Evolutionary conservation across 805 yeast species (phyloP), one percentile per base, ranked within the genome.

Genomic region (Saccharomycopsis fermentans): DNA sequence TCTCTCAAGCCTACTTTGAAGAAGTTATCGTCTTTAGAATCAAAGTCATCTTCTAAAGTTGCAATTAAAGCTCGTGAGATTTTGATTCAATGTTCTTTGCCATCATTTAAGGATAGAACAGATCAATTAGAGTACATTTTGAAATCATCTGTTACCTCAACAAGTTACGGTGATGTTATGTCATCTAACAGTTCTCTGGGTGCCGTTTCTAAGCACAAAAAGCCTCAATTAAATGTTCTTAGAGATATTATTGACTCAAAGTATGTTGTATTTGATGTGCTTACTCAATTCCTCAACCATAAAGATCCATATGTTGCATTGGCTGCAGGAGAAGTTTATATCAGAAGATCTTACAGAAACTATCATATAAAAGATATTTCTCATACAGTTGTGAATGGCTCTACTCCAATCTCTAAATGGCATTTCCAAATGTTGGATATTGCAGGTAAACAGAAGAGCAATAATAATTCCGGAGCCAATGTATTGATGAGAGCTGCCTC

Each of bases 101-200:
- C 99, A 40, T 90, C 98, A 3, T 85, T 90, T 63, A 84, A 88
- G 72, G 99, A 94, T 74, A 84, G 98, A 76, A 86, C 96, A 35
- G 97, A 92, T 71, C 99, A 95, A 76, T 81, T 94, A 69, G 98
- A 95, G 76, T 97, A 92, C 71, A 94, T 94, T 66, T 80, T 94
- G 73, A 84, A 90, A 72, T 83, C 95, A 9, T 84, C 97, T 39
- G 98, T 94, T 54, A 87, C 91, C 66, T 90, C 87, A 66, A 81
- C 95, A 35, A 81, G 85, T 32, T 94, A 91, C 68, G 99, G 98
- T 66, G 96, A 88, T 66, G 79, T 85, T 52, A 6, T 43, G 6
- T 43, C 50, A 6, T 43, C 50, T 19, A 21, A 17, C 12, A 43
- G 29, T 16, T 43, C 50, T 43, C 50, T 43, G 50, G 50, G 50